phyloP scores from a whole-genome alignment of 2,329 filamentous ascomycete species.

The Aspergillus sp. region DNA sequence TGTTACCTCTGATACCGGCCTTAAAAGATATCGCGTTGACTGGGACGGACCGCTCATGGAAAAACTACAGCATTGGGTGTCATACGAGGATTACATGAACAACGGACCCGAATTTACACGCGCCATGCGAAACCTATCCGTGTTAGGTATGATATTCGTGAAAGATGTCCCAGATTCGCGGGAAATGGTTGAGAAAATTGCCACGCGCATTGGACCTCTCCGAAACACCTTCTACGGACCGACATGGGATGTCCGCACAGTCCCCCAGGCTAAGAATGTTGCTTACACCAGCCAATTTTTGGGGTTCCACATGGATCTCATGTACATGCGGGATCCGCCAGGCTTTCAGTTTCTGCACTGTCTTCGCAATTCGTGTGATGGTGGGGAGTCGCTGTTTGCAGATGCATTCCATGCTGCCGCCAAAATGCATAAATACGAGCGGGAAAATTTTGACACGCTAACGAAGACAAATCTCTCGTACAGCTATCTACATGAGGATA shows the following conservation, averaged over 20 bases:
- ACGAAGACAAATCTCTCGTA: conserved; percentile 54
- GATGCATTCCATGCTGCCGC: conserved; percentile 67
- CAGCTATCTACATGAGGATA: conserved; percentile 65
- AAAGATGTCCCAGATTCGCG: conserved; percentile 69
- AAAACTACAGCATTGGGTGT: conserved; percentile 52
- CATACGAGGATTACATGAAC: conserved; percentile 71
- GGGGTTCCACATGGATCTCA: conserved; percentile 87
- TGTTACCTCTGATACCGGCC: neutral
- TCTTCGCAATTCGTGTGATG: conserved; percentile 72
- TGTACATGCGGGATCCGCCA: conserved; percentile 79
- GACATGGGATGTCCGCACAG: conserved; percentile 85
- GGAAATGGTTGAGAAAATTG: conserved; percentile 66
- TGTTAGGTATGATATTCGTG: conserved; percentile 74
- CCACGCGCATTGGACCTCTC: conserved; percentile 70
- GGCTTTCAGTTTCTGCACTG: conserved; percentile 88
- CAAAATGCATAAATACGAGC: conserved; percentile 15
- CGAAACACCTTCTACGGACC: conserved; percentile 87
- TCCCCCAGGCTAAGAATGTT: conserved; percentile 83
- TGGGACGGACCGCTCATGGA: conserved; percentile 47
- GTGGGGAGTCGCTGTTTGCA: conserved; percentile 83
- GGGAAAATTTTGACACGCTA: conserved; percentile 37
- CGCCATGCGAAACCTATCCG: conserved; percentile 62
- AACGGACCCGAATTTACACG: conserved; percentile 57
- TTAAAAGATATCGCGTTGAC: conserved; percentile 21
- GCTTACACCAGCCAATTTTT: conserved; percentile 83